These are phyloP conservation scores for Zygosaccharomyces pseudorouxii DNA, from an alignment of 805 yeast genomes.

Conservation along the genomic window DNA sequence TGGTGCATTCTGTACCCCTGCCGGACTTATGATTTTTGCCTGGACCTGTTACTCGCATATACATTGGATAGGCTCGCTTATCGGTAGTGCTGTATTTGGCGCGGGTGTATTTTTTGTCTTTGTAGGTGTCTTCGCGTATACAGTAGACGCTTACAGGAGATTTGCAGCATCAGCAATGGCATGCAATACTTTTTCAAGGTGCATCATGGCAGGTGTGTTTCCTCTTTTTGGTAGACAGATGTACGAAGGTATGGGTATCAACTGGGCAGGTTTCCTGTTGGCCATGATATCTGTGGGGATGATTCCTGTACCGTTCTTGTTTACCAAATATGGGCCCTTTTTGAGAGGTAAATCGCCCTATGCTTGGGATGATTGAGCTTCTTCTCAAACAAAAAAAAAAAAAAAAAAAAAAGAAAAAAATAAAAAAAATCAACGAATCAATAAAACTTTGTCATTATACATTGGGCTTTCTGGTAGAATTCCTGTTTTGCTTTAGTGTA, in stretches of 20 bases:
- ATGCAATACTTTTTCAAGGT: constrained; percentile 49
- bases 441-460: too few species aligned
- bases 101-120: constrained; percentile 63
- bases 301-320: constrained; percentile 53
- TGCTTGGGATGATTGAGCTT: constrained; percentile 38
- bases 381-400: too few species aligned
- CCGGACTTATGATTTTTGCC: constrained; percentile 68
- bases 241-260: constrained; percentile 50
- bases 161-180: constrained; percentile 52
- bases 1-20: constrained; percentile 62
- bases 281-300: constrained; percentile 47
- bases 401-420: too few species aligned
- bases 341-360: constrained; percentile 45
- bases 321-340: constrained; percentile 45
- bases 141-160: constrained; percentile 55
- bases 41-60: constrained; percentile 60
- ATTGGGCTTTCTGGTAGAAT: neutral
- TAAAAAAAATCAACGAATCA: too few species aligned
- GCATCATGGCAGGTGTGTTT: constrained; percentile 51
- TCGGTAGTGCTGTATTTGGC: constrained; percentile 73
- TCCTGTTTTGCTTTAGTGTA: neutral
- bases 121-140: constrained; percentile 62
- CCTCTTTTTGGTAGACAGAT: constrained; percentile 56
- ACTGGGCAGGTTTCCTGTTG: constrained; percentile 54
- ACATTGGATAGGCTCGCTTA: constrained; percentile 70